phyloP scores from a whole-genome alignment of 306 rosid species.

The Prunus mume region DNA sequence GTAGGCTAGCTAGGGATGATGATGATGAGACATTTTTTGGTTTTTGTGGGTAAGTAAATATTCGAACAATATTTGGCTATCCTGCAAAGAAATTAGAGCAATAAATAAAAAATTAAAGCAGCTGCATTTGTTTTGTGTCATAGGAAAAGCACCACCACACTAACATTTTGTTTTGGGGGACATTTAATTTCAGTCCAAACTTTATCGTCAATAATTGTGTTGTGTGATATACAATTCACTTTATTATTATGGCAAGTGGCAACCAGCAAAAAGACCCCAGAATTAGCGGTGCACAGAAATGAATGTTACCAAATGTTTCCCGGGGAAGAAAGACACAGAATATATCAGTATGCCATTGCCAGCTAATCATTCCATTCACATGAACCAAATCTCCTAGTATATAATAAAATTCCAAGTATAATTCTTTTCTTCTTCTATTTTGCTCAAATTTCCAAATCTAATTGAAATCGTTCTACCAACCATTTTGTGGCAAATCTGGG shows the following conservation, averaged over 20 bases:
- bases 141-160: too few species aligned
- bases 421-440: too few species aligned
- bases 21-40: neutral
- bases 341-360: neutral
- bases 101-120: too few species aligned
- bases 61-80: too few species aligned
- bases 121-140: too few species aligned
- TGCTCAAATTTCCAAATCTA: neutral
- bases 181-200: neutral
- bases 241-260: neutral
- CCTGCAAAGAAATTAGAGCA: too few species aligned
- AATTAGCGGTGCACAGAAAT: neutral
- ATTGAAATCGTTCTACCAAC: neutral
- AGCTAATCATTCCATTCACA: slow-evolving; percentile 7
- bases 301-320: neutral
- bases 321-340: neutral
- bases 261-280: too few species aligned
- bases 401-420: neutral
- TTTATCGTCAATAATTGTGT: neutral
- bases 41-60: neutral
- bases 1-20: neutral
- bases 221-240: neutral
- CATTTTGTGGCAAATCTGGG: neutral
- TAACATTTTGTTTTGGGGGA: neutral
- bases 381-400: neutral